Conservation (phyloP, 176 grass and related monocot species). For the Panicum miliaceum region DNA sequence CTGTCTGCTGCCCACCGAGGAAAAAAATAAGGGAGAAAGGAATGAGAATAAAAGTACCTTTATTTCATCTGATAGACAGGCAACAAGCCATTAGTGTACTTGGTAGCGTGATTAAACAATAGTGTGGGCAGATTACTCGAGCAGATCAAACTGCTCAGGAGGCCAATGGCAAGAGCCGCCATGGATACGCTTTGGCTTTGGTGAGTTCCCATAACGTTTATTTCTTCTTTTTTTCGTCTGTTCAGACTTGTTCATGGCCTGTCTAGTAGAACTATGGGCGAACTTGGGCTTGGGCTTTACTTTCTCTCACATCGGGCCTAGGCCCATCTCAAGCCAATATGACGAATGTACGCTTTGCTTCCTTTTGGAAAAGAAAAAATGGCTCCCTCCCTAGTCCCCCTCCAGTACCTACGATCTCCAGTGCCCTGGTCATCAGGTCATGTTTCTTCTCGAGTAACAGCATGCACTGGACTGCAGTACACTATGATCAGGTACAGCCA, state of each 20-base stretch:
- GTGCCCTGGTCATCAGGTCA: no score
- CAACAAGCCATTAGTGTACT: background rate
- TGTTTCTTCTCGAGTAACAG: no score
- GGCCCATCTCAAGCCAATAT: background rate
- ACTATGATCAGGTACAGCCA: no score
- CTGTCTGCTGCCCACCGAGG: conserved; percentile 26
- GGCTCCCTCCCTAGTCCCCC: no score
- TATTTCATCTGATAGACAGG: conserved; percentile 28
- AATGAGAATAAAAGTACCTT: conserved; percentile 29
- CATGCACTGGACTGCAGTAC: no score
- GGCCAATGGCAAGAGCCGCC: conserved; percentile 45
- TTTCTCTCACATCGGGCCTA: background rate
- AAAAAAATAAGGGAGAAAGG: background rate
- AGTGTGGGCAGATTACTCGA: conserved; percentile 43
- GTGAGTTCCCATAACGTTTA: conserved; percentile 48
- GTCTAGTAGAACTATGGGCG: background rate
- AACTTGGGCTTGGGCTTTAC: background rate
- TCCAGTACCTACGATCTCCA: no score
- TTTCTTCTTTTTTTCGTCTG: background rate
- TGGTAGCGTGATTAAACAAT: conserved; percentile 38
- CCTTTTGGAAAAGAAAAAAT: no score
- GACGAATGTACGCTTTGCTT: no score
- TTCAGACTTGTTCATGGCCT: background rate
- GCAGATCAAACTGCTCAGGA: conserved; percentile 52
- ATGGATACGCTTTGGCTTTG: conserved; percentile 49